These are phyloP conservation scores for Olyra latifolia DNA, from an alignment of 176 grass and related monocot genomes.

Conservation along the genomic window DNA sequence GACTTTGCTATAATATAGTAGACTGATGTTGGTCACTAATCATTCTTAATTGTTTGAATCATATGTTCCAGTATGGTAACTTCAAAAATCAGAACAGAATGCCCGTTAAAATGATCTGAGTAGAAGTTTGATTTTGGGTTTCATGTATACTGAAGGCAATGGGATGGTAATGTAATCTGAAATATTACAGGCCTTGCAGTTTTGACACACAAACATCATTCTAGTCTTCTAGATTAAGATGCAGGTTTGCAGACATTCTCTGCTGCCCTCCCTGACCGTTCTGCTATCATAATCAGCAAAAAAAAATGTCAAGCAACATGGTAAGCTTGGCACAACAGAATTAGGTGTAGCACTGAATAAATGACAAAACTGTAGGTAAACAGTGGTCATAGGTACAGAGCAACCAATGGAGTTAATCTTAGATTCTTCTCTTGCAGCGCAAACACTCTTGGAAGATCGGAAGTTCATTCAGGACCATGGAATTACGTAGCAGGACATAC, in stretches of 20 bases:
- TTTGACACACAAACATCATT: background rate
- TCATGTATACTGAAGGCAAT: background rate
- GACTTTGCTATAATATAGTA: too few relatives aligned
- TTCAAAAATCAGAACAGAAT: conserved; percentile 11
- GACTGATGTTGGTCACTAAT: background rate
- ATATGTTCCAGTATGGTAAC: background rate
- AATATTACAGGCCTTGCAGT: background rate
- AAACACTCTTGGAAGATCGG: background rate
- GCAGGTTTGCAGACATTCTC: background rate
- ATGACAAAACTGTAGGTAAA: background rate
- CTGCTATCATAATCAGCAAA: background rate
- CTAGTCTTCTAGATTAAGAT: background rate
- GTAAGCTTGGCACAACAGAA: background rate
- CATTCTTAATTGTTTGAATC: background rate
- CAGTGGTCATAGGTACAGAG: background rate
- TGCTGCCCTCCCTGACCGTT: background rate
- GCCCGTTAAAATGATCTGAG: background rate
- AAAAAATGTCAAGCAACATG: background rate
- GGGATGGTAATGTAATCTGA: background rate
- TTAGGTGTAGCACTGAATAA: background rate
- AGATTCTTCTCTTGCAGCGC: background rate
- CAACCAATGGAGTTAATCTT: background rate
- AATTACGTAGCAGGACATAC: background rate
- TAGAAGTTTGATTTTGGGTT: background rate
- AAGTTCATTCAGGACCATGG: background rate